These are phyloP conservation scores for Knufia petricola DNA, from an alignment of 2,329 filamentous ascomycete species.

Conservation along the genomic window DNA sequence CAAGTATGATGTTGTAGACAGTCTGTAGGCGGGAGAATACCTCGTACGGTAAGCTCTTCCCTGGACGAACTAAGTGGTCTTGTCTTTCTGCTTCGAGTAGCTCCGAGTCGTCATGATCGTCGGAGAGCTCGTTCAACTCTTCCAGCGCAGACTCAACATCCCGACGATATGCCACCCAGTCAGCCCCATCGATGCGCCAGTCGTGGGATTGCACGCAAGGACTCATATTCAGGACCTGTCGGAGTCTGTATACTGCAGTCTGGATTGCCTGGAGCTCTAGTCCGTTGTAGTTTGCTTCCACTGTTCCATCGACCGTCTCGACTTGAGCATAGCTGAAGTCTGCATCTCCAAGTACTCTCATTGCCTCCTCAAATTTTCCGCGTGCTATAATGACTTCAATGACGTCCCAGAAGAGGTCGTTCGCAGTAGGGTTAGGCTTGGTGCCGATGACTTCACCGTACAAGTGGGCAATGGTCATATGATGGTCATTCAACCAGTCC, in stretches of 20 bases:
- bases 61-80: constrained; percentile 39
- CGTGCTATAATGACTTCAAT: constrained; percentile 66
- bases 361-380: constrained; percentile 59
- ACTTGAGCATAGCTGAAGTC: constrained; percentile 68
- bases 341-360: constrained; percentile 60
- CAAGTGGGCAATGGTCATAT: constrained; percentile 62
- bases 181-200: constrained; percentile 73
- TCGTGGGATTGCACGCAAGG: constrained; percentile 55
- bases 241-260: constrained; percentile 58
- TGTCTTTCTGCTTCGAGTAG: constrained; percentile 67
- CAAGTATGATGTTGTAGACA: constrained; percentile 71
- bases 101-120: constrained; percentile 54
- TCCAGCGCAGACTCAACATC: constrained; percentile 60
- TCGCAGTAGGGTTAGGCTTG: constrained; percentile 64
- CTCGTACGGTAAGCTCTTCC: constrained; percentile 54
- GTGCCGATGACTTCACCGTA: constrained; percentile 54
- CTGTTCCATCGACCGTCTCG: constrained; percentile 51
- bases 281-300: constrained; percentile 60
- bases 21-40: constrained; percentile 77
- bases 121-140: constrained; percentile 66
- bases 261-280: constrained; percentile 69
- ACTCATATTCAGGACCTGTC: constrained; percentile 61
- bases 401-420: constrained; percentile 74
- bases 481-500: constrained; percentile 69
- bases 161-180: constrained; percentile 77